Evolutionary conservation across 257 asterid species (phyloP).

Genomic region (Nicotiana noctiflora): DNA sequence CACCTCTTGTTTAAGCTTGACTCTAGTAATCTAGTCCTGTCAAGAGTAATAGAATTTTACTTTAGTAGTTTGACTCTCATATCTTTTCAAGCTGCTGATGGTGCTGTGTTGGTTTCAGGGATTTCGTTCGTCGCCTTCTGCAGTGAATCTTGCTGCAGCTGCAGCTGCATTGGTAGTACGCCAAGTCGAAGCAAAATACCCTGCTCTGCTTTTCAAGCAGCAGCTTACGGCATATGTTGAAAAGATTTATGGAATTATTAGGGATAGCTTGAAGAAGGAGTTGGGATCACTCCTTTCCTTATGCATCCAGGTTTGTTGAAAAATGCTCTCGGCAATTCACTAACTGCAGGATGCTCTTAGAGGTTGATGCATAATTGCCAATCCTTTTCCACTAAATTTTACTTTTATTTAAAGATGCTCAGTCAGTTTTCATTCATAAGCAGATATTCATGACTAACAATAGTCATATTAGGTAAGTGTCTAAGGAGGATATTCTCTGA

Average conservation of each 20-base stretch:
- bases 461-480: neutral
- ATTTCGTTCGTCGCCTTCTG: slow-evolving; percentile 86
- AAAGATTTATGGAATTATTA: slow-evolving; percentile 93
- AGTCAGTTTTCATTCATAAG: neutral
- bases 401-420: neutral
- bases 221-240: slow-evolving; percentile 97
- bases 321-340: slow-evolving; percentile 6
- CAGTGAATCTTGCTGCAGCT: slow-evolving; percentile 68
- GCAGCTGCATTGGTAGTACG: slow-evolving; percentile 78
- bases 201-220: slow-evolving; percentile 98
- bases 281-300: slow-evolving; percentile 67
- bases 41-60: neutral
- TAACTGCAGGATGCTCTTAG: neutral
- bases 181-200: slow-evolving; percentile 96
- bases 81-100: neutral
- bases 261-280: slow-evolving; percentile 93
- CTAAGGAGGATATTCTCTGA: neutral
- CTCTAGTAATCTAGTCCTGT: neutral
- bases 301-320: slow-evolving; percentile 74
- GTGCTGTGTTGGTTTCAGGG: slow-evolving; percentile 48
- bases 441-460: neutral
- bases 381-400: neutral
- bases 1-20: neutral
- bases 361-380: neutral
- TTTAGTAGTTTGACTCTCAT: neutral